A percentile compares a stretch with the other conserved stretches of the same genome.
Evolutionary conservation across 23 red algal species (phyloP).

Genomic region (Gracilaria caudata): DNA sequence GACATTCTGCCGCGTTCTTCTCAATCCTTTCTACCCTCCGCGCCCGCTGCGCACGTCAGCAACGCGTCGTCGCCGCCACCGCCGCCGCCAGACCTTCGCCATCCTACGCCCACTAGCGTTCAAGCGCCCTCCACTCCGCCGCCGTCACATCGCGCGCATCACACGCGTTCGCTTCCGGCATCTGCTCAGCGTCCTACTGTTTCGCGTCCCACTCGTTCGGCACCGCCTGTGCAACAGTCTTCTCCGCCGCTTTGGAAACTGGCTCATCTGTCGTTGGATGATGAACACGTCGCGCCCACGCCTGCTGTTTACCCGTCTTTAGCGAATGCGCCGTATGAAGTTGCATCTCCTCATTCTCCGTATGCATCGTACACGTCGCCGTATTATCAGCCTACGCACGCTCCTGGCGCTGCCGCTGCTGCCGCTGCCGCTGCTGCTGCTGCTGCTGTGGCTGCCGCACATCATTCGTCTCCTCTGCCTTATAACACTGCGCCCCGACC

Average conservation of each 20-base stretch:
- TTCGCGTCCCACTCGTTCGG: conserved; percentile 13
- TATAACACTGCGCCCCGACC: neutral
- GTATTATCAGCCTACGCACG: conserved; percentile 11
- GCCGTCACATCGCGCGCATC: neutral
- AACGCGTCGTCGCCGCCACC: neutral
- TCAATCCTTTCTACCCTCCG: conserved; percentile 15
- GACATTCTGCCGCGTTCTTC: conserved; percentile 12
- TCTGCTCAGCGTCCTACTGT: neutral
- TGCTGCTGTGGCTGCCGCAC: conserved; percentile 1
- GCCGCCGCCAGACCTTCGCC: conserved; percentile 5
- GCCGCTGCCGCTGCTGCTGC: conserved; percentile 47
- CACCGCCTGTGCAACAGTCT: neutral
- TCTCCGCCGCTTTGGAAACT: conserved; percentile 36
- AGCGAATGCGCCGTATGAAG: neutral
- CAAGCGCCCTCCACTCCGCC: conserved; percentile 11
- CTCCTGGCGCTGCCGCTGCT: conserved; percentile 37
- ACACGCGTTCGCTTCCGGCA: neutral
- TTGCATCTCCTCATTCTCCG: conserved; percentile 14
- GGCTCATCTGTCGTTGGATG: conserved; percentile 43
- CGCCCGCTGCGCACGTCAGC: neutral
- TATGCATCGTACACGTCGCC: conserved; percentile 42
- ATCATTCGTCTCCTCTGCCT: conserved; percentile 9
- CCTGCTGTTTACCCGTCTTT: conserved; percentile 20
- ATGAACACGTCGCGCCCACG: conserved; percentile 1
- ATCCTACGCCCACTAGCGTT: neutral